Conservation (phyloP, 73 alveolate genomes). For the Urostyla sp. region DNA sequence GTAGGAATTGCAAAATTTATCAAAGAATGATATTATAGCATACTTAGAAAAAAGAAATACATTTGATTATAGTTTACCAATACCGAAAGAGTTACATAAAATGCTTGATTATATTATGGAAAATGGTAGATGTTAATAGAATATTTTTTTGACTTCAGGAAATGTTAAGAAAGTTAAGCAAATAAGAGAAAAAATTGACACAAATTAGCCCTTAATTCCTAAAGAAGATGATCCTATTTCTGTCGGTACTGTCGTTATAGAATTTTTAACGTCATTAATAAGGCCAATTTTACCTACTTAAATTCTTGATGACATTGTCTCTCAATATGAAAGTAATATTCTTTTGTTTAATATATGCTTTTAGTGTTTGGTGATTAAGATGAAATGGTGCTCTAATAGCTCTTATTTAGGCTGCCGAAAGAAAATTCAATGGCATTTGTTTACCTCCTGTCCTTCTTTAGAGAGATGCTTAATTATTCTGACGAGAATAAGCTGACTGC, state of each 20-base stretch:
- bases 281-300: conserved; percentile 28
- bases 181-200: conserved; percentile 51
- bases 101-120: conserved; percentile 5
- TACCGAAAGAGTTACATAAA: conserved; percentile 35
- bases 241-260: conserved; percentile 43
- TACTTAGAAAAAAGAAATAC: neutral
- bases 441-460: conserved; percentile 35
- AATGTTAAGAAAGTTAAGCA: conserved; percentile 3
- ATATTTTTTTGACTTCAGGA: conserved; percentile 46
- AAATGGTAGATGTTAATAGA: conserved; percentile 27
- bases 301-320: conserved; percentile 27
- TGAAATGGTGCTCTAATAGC: conserved; percentile 11
- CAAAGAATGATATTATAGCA: conserved; percentile 10
- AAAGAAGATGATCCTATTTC: conserved; percentile 43
- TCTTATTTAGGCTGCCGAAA: conserved; percentile 18
- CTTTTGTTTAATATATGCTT: neutral
- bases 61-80: conserved; percentile 3
- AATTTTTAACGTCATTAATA: conserved; percentile 2
- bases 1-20: conserved; percentile 8
- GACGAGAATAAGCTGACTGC: conserved; percentile 51
- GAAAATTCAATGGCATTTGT: conserved; percentile 50
- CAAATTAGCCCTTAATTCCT: neutral
- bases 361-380: conserved; percentile 40
- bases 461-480: conserved; percentile 40
- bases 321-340: conserved; percentile 18